A percentile compares a stretch with the other conserved stretches of the same genome.
phyloP scores from a whole-genome alignment of 2,329 filamentous ascomycete genomes.

The Trichoderma brevicompactum region DNA sequence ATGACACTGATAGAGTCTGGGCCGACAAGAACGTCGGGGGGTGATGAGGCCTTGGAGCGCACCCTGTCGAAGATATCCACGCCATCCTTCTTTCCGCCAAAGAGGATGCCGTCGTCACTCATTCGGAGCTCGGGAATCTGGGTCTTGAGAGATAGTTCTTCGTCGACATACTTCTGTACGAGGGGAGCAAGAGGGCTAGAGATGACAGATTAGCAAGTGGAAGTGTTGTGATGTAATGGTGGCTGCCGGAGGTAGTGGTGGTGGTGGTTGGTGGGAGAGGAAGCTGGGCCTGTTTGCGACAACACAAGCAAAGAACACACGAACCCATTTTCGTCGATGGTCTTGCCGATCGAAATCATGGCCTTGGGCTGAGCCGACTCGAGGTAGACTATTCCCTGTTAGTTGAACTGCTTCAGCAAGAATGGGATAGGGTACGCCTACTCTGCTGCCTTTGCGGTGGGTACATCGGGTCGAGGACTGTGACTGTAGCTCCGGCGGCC shows the following conservation, averaged over 20 bases:
- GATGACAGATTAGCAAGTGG: too few relatives aligned
- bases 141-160: constrained; percentile 72
- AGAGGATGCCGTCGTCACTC: constrained; percentile 69
- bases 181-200: constrained; percentile 43
- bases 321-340: constrained; percentile 47
- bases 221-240: too few relatives aligned
- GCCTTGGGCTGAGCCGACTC: constrained; percentile 61
- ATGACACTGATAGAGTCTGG: constrained; percentile 44
- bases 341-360: constrained; percentile 69
- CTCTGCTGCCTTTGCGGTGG: constrained; percentile 39
- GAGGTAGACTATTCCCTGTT: constrained; percentile 60
- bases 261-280: too few relatives aligned
- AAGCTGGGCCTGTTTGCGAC: too few relatives aligned
- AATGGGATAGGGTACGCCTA: too few relatives aligned
- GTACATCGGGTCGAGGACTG: constrained; percentile 69
- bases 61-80: constrained; percentile 66
- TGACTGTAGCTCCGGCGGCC: constrained; percentile 64
- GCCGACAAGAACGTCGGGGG: constrained; percentile 77
- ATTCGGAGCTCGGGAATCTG: constrained; percentile 76
- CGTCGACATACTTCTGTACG: constrained; percentile 68
- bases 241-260: too few relatives aligned
- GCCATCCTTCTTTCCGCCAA: constrained; percentile 69
- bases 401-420: too few relatives aligned
- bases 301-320: too few relatives aligned
- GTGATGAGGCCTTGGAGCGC: constrained; percentile 53